Evolutionary conservation across 2,329 filamentous ascomycete species (phyloP).

Genomic region (Xylaria sp.): DNA sequence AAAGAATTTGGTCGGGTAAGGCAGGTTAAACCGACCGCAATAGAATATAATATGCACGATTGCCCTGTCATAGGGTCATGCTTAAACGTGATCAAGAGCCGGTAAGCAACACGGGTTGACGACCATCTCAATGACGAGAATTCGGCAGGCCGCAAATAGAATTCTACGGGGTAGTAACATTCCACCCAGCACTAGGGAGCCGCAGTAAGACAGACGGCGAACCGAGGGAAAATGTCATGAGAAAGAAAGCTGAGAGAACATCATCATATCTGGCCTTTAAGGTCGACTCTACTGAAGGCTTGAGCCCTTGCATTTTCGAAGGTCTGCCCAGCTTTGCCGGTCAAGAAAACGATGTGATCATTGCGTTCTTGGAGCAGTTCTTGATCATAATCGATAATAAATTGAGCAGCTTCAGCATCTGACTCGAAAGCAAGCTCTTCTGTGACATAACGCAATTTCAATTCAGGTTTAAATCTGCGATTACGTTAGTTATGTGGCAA

Average conservation of each 20-base stretch:
- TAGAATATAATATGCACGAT: slow-evolving; percentile 37
- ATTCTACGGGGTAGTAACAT: slow-evolving; percentile 32
- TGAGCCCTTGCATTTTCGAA: slow-evolving; percentile 79
- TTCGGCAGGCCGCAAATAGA: slow-evolving; percentile 5
- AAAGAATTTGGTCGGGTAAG: slow-evolving; percentile 19
- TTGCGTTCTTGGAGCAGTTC: slow-evolving; percentile 80
- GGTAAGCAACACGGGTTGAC: slow-evolving; percentile 33
- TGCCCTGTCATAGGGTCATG: slow-evolving; percentile 37
- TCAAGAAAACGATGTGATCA: slow-evolving; percentile 77
- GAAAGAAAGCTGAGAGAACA: slow-evolving; percentile 38
- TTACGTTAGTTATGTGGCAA: slow-evolving; percentile 56
- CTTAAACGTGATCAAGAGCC: slow-evolving; percentile 36
- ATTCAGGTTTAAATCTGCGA: slow-evolving; percentile 86
- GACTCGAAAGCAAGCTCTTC: slow-evolving; percentile 97
- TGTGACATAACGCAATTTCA: slow-evolving; percentile 90
- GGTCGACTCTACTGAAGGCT: slow-evolving; percentile 90
- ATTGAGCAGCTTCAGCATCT: slow-evolving; percentile 88
- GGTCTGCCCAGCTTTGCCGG: slow-evolving; percentile 74
- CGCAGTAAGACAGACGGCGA: slow-evolving; percentile 14
- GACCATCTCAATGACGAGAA: slow-evolving; percentile 21
- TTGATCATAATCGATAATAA: slow-evolving; percentile 83
- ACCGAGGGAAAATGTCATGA: slow-evolving; percentile 34
- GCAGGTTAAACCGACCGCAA: slow-evolving; percentile 35
- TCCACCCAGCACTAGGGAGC: slow-evolving; percentile 25
- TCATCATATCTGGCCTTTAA: slow-evolving; percentile 92